These are phyloP conservation scores for Cordyceps militaris DNA, from an alignment of 2,329 filamentous ascomycete genomes.

Conservation along the genomic window DNA sequence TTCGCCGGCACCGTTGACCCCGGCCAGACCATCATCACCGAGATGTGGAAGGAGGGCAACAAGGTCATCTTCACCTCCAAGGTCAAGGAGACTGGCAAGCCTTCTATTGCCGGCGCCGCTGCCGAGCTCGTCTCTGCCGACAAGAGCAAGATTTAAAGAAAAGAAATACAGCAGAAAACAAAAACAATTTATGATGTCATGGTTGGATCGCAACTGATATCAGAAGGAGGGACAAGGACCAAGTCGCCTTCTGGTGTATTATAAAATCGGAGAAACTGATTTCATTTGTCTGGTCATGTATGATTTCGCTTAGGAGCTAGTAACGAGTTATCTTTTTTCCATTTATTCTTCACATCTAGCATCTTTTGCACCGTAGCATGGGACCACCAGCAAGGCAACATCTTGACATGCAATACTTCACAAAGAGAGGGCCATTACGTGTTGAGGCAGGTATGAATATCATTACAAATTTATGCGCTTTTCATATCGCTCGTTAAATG, in stretches of 20 bases:
- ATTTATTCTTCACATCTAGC: neutral
- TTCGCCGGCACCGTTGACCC: constrained; percentile 82
- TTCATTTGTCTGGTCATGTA: constrained; percentile 3
- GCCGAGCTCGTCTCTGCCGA: constrained; percentile 56
- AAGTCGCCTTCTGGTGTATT: neutral
- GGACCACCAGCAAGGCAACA: neutral
- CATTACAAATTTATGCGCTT: neutral
- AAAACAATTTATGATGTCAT: constrained; percentile 2
- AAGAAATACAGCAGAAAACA: neutral
- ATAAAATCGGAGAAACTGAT: neutral
- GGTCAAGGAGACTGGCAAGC: constrained; percentile 89
- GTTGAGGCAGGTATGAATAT: too few relatives aligned
- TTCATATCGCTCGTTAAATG: neutral
- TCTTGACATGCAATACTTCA: neutral
- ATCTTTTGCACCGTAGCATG: neutral
- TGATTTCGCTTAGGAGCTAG: constrained; percentile 1
- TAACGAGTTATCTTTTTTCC: neutral
- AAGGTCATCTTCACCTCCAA: constrained; percentile 78
- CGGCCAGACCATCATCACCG: constrained; percentile 82
- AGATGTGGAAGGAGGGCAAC: constrained; percentile 87
- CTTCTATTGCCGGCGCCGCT: constrained; percentile 73
- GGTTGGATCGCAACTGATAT: neutral
- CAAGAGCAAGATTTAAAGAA: constrained; percentile 24
- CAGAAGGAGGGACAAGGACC: neutral
- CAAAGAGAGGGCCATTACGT: too few relatives aligned